phyloP scores from a whole-genome alignment of 1,139 yeast genomes.

The Saccharomyces hybrid region DNA sequence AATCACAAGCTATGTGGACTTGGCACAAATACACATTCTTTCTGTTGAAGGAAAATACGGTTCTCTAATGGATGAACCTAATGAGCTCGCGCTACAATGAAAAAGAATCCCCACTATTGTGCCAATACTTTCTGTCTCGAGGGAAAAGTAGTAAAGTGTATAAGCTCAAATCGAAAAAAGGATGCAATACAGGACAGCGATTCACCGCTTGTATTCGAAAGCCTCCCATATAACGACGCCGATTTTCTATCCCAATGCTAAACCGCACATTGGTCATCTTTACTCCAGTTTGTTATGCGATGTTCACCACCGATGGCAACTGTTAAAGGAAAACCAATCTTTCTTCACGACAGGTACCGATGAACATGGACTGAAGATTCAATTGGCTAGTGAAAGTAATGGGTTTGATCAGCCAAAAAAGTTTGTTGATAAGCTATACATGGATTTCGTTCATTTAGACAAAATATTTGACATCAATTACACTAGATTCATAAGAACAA shows the following conservation, averaged over 20 bases:
- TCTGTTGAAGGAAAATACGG: neutral
- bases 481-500: constrained; percentile 82
- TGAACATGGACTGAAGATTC: constrained; percentile 93
- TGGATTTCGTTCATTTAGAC: constrained; percentile 59
- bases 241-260: constrained; percentile 91
- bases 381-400: constrained; percentile 56
- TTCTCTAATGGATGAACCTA: too few relatives aligned
- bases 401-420: constrained; percentile 44
- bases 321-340: constrained; percentile 39
- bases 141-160: neutral
- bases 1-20: too few relatives aligned
- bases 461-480: constrained; percentile 46
- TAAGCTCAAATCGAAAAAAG: constrained; percentile 2
- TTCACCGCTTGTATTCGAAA: constrained; percentile 3
- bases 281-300: constrained; percentile 88
- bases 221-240: constrained; percentile 70
- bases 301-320: constrained; percentile 66
- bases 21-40: neutral
- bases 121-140: neutral
- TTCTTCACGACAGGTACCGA: constrained; percentile 88
- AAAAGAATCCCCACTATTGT: neutral
- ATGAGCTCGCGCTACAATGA: neutral
- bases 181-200: neutral
- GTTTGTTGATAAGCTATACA: constrained; percentile 66
- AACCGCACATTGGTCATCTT: constrained; percentile 89